phyloP scores from a whole-genome alignment of 2,329 filamentous ascomycete species.

The Phialocephala sp. region DNA sequence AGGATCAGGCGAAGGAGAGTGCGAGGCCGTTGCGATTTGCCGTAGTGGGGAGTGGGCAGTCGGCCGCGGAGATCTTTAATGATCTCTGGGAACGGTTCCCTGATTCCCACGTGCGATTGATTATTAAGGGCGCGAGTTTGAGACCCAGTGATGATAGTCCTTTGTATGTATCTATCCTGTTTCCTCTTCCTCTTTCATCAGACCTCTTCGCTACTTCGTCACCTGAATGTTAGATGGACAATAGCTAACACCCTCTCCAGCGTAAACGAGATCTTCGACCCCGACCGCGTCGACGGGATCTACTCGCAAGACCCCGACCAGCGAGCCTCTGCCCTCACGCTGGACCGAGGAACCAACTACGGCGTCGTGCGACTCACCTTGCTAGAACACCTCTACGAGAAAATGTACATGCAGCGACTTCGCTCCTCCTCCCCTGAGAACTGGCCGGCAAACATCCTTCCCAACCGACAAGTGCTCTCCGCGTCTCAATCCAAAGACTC shows the following conservation, averaged over 20 bases:
- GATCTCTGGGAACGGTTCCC: slow-evolving; percentile 84
- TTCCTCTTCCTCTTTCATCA: neutral
- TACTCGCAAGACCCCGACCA: slow-evolving; percentile 69
- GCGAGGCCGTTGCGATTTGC: slow-evolving; percentile 58
- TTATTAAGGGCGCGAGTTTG: slow-evolving; percentile 84
- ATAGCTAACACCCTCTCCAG: slow-evolving; percentile 50
- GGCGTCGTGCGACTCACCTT: slow-evolving; percentile 90
- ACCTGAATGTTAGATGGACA: too few species aligned
- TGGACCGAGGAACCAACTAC: slow-evolving; percentile 89
- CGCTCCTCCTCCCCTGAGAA: slow-evolving; percentile 67
- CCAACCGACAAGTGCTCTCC: slow-evolving; percentile 63
- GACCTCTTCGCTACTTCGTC: neutral
- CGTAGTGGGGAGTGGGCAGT: slow-evolving; percentile 88
- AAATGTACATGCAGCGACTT: slow-evolving; percentile 85
- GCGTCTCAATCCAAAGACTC: slow-evolving; percentile 26
- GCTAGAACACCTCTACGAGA: slow-evolving; percentile 86
- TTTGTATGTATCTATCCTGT: slow-evolving; percentile 69
- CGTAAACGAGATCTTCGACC: slow-evolving; percentile 97
- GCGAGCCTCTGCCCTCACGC: slow-evolving; percentile 63
- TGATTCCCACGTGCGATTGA: slow-evolving; percentile 75
- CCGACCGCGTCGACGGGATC: slow-evolving; percentile 78
- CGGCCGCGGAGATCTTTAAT: slow-evolving; percentile 93
- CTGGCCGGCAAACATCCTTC: slow-evolving; percentile 85
- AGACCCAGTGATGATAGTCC: slow-evolving; percentile 94
- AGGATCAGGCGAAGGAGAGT: slow-evolving; percentile 42